phyloP scores from a whole-genome alignment of 805 yeast species.

The Starmerella tilneyi region DNA sequence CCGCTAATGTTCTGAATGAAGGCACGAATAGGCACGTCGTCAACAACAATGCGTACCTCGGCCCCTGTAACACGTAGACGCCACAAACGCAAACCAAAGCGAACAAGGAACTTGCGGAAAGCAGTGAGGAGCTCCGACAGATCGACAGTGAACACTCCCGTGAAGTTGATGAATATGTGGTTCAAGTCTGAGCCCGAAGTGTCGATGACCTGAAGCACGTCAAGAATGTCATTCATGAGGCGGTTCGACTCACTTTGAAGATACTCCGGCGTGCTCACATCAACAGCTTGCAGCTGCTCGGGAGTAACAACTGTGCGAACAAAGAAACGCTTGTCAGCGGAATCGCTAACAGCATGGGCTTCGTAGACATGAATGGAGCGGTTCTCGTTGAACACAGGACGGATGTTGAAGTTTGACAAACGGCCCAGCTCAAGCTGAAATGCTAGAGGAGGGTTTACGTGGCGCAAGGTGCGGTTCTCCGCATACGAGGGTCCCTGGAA shows the following conservation, averaged over 20 bases:
- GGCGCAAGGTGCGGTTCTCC: slow-evolving; percentile 92
- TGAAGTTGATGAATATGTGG: slow-evolving; percentile 93
- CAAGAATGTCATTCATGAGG: slow-evolving; percentile 89
- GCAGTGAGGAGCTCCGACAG: slow-evolving; percentile 97
- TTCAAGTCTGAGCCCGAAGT: slow-evolving; percentile 91
- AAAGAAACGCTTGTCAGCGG: slow-evolving; percentile 89
- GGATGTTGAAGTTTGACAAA: slow-evolving; percentile 87
- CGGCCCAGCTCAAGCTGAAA: slow-evolving; percentile 93
- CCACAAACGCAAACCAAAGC: slow-evolving; percentile 96
- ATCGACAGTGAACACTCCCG: slow-evolving; percentile 86
- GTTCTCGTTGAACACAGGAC: slow-evolving; percentile 91
- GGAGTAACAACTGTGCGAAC: slow-evolving; percentile 96
- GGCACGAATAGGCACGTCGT: slow-evolving; percentile 94
- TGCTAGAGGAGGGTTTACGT: slow-evolving; percentile 95
- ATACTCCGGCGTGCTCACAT: slow-evolving; percentile 84
- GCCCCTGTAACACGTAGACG: slow-evolving; percentile 94
- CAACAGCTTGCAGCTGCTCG: slow-evolving; percentile 77
- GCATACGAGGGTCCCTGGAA: slow-evolving; percentile 76
- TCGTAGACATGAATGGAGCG: slow-evolving; percentile 96
- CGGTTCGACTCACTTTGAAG: slow-evolving; percentile 93
- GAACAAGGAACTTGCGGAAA: slow-evolving; percentile 92
- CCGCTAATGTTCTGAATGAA: slow-evolving; percentile 94
- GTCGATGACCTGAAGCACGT: slow-evolving; percentile 87
- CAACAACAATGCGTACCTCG: slow-evolving; percentile 90
- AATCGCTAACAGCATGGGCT: slow-evolving; percentile 87